Evolutionary conservation across 331 rosid genomes (phyloP), one percentile per base, ranked within the genome.

Genomic region (Telfairia occidentalis): DNA sequence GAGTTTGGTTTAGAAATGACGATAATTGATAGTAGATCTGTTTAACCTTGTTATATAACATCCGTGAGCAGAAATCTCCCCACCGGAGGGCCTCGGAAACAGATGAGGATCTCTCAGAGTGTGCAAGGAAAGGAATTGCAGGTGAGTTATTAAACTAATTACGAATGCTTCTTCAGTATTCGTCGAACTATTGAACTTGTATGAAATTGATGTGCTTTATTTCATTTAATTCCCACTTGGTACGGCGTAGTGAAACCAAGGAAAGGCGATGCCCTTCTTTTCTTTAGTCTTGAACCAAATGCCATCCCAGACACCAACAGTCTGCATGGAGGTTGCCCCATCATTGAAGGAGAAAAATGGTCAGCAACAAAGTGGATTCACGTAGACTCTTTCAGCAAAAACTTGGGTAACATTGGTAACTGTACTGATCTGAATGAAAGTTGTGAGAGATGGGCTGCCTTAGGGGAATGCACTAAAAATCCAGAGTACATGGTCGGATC

Each of bases 361-460:
- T 92, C 98, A 0, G 98, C 98, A 61, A 87, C 97, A 26, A 92
- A 92, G 85, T 92, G 97, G 98, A 92, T 90, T 69, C 98, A 89
- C 58, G 96, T 92, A 40, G 89, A 87, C 55, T 83, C 93, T 34
- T 95, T 95, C 76, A 94, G 92, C 81, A 92, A 90, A 83, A 82
- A 37, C 15, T 75, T 90, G 76, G 85, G 79, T 30, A 76, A 71
- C 6, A 81, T 71, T 45, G 97, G 88, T 19, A 88, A 81, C 48
- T 95, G 97, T 79, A 76, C 86, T 15, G 97, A 95, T 86, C 81
- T 48, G 64, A 89, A 92, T 21, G 90, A 75, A 23, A 92, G 81
- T 79, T 95, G 99, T 66, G 96, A 87, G 77, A 88, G 92, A 84
- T 95, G 99, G 99, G 96, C 97, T 37, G 87, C 90, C 52, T 92